Base-by-base conservation (phyloP, 208 protist genomes). In the Leishmania gerbilli region DNA sequence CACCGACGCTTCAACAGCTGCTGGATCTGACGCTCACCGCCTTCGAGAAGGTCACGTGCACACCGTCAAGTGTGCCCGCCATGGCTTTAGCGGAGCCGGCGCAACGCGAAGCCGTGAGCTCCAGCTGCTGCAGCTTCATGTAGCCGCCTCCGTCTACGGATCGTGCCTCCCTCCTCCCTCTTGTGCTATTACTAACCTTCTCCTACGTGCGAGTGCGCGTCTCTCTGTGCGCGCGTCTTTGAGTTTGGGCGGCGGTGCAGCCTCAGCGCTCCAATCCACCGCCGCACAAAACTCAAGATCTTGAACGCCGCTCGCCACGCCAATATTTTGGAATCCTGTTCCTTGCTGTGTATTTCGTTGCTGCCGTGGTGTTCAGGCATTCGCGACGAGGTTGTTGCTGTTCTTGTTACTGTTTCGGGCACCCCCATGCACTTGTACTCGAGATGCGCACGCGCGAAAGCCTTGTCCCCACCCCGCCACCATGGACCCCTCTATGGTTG, bases 11-110 rank as follows among this genome's bases (percentile, higher is more conserved):
- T 11, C 53, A 65, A 69, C 93, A 97, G 80, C 86, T 95, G 40
- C 75, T 97, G 4, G 88, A 93, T 42, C 37, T 92, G 40, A 97
- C 92, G 7, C 77, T 95, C 34, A 86, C 79, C 9, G 89, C 91
- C 17, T 80, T 97, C n/a, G 89, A 93, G 71, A 67, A 19, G 9
- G 88, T 84, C 6, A 85, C 79, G 21, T 72, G 84, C 68, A 79
- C 78, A 45, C 80, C 81, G 17, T 80, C 91, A 55, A 77, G 74
- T 24, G 85, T 93, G 51, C 88, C 93, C 9, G 89, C 84, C 1
- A 88, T 93, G 84, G 75, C 81, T 11, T 81, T 91, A 21, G 88
- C 92, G 8, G 42, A 83, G 84, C 89, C 91, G 0, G 80, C 77
- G 24, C 78, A 90, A n/a, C 80, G 75, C 13, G 79, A 88, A 17